Conservation (phyloP, 257 asterid species). For the Scutellaria galericulata region DNA sequence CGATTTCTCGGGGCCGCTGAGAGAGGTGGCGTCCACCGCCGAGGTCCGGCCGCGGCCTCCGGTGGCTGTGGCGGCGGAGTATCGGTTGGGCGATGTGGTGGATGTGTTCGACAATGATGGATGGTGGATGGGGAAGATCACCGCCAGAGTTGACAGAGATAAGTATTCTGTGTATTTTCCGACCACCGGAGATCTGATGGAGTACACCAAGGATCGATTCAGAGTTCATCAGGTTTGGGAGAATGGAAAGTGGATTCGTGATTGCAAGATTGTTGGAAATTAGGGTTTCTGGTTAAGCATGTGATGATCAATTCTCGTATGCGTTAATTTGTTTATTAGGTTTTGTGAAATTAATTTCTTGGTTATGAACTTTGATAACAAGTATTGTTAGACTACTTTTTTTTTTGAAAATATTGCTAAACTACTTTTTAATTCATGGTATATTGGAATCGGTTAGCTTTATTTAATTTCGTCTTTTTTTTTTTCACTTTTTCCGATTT, state of each 20-base stretch:
- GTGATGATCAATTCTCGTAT: too few species aligned
- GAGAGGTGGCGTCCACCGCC: slow-evolving; percentile 29
- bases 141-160: not conserved
- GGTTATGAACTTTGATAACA: too few species aligned
- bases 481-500: too few species aligned
- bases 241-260: not conserved
- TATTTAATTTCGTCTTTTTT: too few species aligned
- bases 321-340: too few species aligned
- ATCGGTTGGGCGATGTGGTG: slow-evolving; percentile 16
- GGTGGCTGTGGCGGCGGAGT: not conserved
- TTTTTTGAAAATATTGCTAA: too few species aligned
- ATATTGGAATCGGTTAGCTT: too few species aligned
- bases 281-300: too few species aligned
- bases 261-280: too few species aligned
- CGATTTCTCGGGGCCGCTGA: slow-evolving; percentile 33
- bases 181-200: slow-evolving; percentile 28
- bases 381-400: too few species aligned
- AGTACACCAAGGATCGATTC: slow-evolving; percentile 23
- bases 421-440: too few species aligned
- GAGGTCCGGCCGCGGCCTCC: slow-evolving; percentile 44
- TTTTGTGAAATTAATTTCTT: too few species aligned
- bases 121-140: slow-evolving; percentile 53
- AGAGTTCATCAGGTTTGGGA: slow-evolving; percentile 46
- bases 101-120: slow-evolving; percentile 49
- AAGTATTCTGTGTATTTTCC: slow-evolving; percentile 33